A percentile compares a stretch with the other conserved stretches of the same genome.
phyloP scores from a whole-genome alignment of 1,284 basidiomycete genomes.

The Tilletia setariae region DNA sequence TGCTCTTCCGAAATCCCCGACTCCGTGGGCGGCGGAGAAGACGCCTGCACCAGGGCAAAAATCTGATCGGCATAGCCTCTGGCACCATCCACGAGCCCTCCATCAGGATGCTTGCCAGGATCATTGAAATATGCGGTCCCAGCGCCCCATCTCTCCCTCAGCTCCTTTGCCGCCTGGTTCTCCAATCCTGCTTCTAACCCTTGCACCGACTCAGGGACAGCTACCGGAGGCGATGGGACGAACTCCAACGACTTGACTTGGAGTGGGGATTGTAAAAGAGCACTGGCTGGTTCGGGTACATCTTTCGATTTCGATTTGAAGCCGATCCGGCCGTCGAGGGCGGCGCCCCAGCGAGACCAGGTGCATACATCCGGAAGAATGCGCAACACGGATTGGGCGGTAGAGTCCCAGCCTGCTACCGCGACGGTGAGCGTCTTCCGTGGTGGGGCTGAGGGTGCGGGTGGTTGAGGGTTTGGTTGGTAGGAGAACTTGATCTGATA shows the following conservation, averaged over 20 bases:
- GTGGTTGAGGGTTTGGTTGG: background rate
- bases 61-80: background rate
- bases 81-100: background rate
- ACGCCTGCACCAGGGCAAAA: background rate
- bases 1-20: background rate
- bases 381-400: background rate
- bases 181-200: background rate
- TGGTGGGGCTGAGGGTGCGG: background rate
- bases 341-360: constrained; percentile 2
- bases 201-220: background rate
- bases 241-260: background rate
- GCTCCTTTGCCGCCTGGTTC: background rate
- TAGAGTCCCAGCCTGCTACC: constrained; percentile 12
- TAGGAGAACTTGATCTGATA: constrained; percentile 14
- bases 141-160: background rate
- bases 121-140: background rate
- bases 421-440: constrained; percentile 13
- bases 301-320: background rate
- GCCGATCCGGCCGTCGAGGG: background rate
- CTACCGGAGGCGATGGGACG: background rate
- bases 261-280: background rate
- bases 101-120: no score
- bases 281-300: background rate
- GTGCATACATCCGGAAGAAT: background rate
- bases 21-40: background rate